Base-by-base conservation (phyloP, 2,329 filamentous ascomycete species). In the Fusarium sulawesiense region DNA sequence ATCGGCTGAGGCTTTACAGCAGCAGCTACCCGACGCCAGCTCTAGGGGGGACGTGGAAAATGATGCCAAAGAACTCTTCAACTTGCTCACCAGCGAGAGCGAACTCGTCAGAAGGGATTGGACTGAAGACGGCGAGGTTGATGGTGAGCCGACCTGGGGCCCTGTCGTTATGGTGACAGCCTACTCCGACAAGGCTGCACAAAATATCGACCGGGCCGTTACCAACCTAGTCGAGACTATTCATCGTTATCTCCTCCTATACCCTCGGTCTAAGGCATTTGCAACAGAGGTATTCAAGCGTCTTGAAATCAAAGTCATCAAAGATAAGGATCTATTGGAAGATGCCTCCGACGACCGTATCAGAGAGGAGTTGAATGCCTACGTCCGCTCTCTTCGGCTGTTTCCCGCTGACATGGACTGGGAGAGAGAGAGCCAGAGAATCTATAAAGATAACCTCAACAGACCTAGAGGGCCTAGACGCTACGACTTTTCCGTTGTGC, bases 291-390 rank as follows among this genome's bases (percentile, higher is more conserved):
- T 12, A 16, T 46, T 56, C 8, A 60, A 42, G 14, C 48, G 51
- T 3, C 51, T 69, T 13, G 58, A 44, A 16, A 10, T 69, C 11
- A 58, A 69, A 12, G 41, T 69, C 3, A 55, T 69, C 4, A 12
- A 46, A 46, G 34, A 64, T 14, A 64, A 49, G 30, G 53, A 58
- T 0, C 4, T 59, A 0, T 44, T 69, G 11, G 53, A 68, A 25
- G 16, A 58, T 53, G 64, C 66, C 7, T 69, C 66, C 4, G 48
- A 67, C 12, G 56, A 67, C 11, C 45, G 64, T 10, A 56, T 69
- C n/a, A 55, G 66, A 14, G 66, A 69, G 51, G 66, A 69, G 8
- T 61, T 67, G 34, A 69, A 69, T 40, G 51, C 64, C 10, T 44
- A 64, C 23, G 48, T 61, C 18, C 42, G 64, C 14, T 32, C 12